Conservation (phyloP, 148 eudicot species). For the Arbutus unedo region DNA sequence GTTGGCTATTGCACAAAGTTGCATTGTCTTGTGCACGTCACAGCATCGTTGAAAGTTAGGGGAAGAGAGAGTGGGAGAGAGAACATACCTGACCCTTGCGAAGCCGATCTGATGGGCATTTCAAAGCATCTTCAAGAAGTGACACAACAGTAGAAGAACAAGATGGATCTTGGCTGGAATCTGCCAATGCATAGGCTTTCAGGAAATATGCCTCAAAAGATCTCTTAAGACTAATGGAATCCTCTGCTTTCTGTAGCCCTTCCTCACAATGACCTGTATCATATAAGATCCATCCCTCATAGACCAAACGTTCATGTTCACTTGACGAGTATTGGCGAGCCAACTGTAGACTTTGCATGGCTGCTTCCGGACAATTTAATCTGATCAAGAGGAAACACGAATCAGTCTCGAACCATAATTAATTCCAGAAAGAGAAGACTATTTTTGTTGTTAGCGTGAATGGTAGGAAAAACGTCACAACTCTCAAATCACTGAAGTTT, state of each 20-base stretch:
- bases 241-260: constrained; percentile 89
- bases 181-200: constrained; percentile 97
- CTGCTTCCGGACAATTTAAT: constrained; percentile 95
- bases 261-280: constrained; percentile 94
- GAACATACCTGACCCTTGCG: constrained; percentile 91
- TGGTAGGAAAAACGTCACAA: neutral
- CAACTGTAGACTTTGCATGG: constrained; percentile 90
- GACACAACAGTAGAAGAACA: constrained; percentile 78
- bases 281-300: constrained; percentile 98
- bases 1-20: neutral
- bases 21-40: neutral
- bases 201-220: constrained; percentile 97
- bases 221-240: constrained; percentile 77
- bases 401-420: neutral
- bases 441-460: neutral
- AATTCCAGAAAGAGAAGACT: neutral
- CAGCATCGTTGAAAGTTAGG: neutral
- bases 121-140: constrained; percentile 90
- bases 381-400: constrained; percentile 36
- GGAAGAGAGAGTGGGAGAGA: constrained; percentile 22
- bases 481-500: neutral
- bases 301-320: constrained; percentile 81
- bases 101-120: constrained; percentile 97
- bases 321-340: constrained; percentile 86
- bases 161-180: constrained; percentile 75